Conservation (phyloP, 148 eudicot species). For the Nepenthes gracilis region DNA sequence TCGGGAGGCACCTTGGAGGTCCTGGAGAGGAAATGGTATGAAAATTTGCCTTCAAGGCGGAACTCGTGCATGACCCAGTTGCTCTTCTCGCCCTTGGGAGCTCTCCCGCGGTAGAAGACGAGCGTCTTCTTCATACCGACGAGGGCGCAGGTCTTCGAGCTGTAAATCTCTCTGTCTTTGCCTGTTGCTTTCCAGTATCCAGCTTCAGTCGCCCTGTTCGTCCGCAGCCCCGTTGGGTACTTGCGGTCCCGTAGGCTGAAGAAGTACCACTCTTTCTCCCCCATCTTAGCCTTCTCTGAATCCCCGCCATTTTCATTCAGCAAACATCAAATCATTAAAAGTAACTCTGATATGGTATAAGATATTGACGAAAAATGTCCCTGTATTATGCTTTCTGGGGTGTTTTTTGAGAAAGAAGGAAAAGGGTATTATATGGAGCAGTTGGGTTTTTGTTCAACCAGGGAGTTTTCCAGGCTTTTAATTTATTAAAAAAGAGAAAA, state of each 20-base stretch:
- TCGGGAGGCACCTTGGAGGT: conserved; percentile 48
- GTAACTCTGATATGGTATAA: not conserved
- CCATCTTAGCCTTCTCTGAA: conserved; percentile 83
- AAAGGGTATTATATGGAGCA: too few species aligned
- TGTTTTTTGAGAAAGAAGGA: too few species aligned
- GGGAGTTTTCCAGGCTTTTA: too few species aligned
- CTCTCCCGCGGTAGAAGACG: conserved; percentile 86
- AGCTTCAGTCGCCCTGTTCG: conserved; percentile 83
- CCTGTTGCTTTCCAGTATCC: conserved; percentile 99
- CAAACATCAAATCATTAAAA: not conserved
- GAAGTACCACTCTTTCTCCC: conserved; percentile 98
- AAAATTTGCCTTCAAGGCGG: conserved; percentile 88
- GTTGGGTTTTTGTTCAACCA: too few species aligned
- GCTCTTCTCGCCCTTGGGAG: conserved; percentile 87
- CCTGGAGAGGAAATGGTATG: conserved; percentile 74
- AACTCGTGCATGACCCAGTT: conserved; percentile 99
- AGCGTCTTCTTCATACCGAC: conserved; percentile 99
- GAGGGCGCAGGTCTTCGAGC: conserved; percentile 58
- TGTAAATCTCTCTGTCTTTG: conserved; percentile 81
- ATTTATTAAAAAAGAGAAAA: too few species aligned
- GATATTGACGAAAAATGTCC: not conserved
- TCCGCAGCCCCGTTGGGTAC: conserved; percentile 86
- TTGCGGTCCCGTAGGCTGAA: conserved; percentile 82
- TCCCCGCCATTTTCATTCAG: not conserved
- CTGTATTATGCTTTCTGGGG: too few species aligned